Evolutionary conservation across 306 rosid species (phyloP).

Genomic region (Cucurbita maxima): DNA sequence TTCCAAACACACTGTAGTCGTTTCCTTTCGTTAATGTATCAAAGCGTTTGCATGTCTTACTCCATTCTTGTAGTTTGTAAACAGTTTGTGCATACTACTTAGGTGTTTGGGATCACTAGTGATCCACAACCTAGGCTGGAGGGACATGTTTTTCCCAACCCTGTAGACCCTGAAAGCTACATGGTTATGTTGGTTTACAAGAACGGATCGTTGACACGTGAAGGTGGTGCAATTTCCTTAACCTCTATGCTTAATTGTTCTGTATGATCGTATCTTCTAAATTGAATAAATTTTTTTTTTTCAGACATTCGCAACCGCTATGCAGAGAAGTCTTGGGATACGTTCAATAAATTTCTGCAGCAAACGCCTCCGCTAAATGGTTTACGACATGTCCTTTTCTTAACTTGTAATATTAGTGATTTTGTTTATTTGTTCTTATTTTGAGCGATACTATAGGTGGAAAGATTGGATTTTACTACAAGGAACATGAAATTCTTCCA

Average conservation of each 20-base stretch:
- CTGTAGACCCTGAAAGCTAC: conserved; percentile 72
- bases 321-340: conserved; percentile 71
- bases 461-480: conserved; percentile 85
- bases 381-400: conserved; percentile 11
- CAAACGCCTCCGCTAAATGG: conserved; percentile 73
- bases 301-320: conserved; percentile 65
- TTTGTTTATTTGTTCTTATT: conserved; percentile 18
- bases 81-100: conserved; percentile 8
- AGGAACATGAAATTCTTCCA: conserved; percentile 93
- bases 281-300: conserved; percentile 2
- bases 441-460: conserved; percentile 39
- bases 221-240: conserved; percentile 34
- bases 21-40: neutral
- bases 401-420: neutral
- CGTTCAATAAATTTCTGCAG: conserved; percentile 46
- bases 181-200: conserved; percentile 95
- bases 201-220: conserved; percentile 93
- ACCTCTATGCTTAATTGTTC: neutral
- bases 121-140: conserved; percentile 83
- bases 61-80: conserved; percentile 1
- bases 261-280: conserved; percentile 2
- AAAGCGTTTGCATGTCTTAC: neutral
- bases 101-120: conserved; percentile 79
- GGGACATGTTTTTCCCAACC: conserved; percentile 90
- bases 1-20: neutral